These are phyloP conservation scores for Suillus decipiens DNA, from an alignment of 768 basidiomycete species.

Conservation along the genomic window DNA sequence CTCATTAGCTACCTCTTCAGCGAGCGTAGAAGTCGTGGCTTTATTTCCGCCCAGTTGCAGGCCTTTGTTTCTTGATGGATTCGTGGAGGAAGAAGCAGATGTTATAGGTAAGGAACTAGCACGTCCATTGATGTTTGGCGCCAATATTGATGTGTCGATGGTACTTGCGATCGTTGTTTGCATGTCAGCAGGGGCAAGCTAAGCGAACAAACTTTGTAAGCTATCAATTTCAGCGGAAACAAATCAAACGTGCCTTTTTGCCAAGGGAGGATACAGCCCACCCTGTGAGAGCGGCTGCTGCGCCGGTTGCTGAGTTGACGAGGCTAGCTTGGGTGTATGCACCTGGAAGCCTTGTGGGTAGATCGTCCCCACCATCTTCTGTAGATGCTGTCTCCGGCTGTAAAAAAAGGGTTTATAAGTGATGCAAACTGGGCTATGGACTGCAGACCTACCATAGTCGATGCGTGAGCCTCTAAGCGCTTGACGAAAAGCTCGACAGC, in stretches of 20 bases:
- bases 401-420: conserved; percentile 2
- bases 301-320: conserved; percentile 86
- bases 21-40: conserved; percentile 41
- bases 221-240: not conserved
- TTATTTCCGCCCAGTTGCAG: conserved; percentile 73
- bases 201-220: not conserved
- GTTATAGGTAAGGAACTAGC: not conserved
- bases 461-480: conserved; percentile 76
- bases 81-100: conserved; percentile 12
- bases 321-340: conserved; percentile 40
- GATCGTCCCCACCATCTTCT: conserved; percentile 36
- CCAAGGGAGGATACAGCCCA: conserved; percentile 94
- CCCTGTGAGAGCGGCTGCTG: conserved; percentile 88
- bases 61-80: conserved; percentile 48
- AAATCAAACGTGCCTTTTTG: conserved; percentile 58
- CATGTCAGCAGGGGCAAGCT: conserved; percentile 75
- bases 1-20: conserved; percentile 53
- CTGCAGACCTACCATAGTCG: conserved; percentile 66
- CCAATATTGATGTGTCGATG: conserved; percentile 44
- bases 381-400: conserved; percentile 58
- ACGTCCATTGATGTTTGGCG: conserved; percentile 31
- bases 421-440: conserved; percentile 6
- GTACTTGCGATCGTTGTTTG: conserved; percentile 59
- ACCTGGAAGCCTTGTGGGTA: conserved; percentile 31
- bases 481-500: conserved; percentile 87